phyloP scores from a whole-genome alignment of 768 basidiomycete genomes.

The Sporobolomyces phaffii region DNA sequence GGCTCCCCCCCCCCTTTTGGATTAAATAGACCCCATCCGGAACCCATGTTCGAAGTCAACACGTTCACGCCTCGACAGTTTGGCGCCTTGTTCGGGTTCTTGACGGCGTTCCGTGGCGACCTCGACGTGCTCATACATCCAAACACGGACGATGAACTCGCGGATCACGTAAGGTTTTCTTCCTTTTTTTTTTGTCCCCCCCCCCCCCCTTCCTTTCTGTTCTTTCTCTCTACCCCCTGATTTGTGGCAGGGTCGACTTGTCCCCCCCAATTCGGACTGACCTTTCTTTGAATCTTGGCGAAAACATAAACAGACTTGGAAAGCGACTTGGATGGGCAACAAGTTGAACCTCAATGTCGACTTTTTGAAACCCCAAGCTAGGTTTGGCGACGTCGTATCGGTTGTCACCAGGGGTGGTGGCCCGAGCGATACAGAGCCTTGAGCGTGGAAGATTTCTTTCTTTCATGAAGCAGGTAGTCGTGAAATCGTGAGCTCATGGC shows the following conservation, averaged over 20 bases:
- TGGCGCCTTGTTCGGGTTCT: slow-evolving; percentile 32
- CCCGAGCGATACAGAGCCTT: too few species aligned
- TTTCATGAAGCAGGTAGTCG: too few species aligned
- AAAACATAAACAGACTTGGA: slow-evolving; percentile 11
- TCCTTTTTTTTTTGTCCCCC: not conserved
- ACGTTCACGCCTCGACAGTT: slow-evolving; percentile 35
- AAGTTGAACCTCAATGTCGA: slow-evolving; percentile 6
- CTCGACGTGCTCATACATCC: slow-evolving; percentile 30
- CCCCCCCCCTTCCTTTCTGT: too few species aligned
- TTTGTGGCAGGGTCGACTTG: too few species aligned
- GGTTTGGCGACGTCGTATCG: too few species aligned
- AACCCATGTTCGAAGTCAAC: slow-evolving; percentile 35
- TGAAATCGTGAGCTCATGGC: too few species aligned
- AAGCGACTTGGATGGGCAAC: slow-evolving; percentile 35
- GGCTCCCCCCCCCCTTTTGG: too few species aligned
- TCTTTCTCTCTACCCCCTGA: too few species aligned
- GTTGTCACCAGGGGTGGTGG: too few species aligned
- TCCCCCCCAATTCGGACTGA: too few species aligned
- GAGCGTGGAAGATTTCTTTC: too few species aligned
- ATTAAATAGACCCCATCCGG: slow-evolving; percentile 20
- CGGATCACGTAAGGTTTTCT: slow-evolving; percentile 14
- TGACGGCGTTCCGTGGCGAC: slow-evolving; percentile 33
- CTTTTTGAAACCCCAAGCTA: not conserved
- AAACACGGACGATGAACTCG: slow-evolving; percentile 28
- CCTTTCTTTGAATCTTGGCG: too few species aligned